Base-by-base conservation (phyloP, 2,329 filamentous ascomycete genomes). In the Xylaria sp. region DNA sequence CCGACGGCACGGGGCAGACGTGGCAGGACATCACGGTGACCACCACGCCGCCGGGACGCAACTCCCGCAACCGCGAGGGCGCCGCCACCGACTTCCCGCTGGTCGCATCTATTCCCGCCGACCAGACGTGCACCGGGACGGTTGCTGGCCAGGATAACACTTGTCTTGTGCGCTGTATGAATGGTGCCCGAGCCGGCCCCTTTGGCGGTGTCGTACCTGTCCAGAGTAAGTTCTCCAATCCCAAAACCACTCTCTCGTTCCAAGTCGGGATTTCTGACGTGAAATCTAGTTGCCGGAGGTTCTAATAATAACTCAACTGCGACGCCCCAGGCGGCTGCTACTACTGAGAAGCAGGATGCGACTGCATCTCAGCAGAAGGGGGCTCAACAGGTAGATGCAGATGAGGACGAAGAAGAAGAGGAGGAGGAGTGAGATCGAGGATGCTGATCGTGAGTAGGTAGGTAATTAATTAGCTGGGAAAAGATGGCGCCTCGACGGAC, bases 81-180 rank as follows among this genome's bases (percentile, higher is more conserved):
- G 74, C 73, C 48, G 64, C 68, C 31, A 76, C 76, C 19, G 80
- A 82, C 67, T 77, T 79, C 69, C 81, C 84, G n/a, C 78, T 88
- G n/a, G 79, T 75, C n/a, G 85, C 81, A 13, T 78, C 78, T n/a
- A 82, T 89, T 63, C 83, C 85, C 0, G 81, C 80, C 38, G 74
- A 77, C 62, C 82, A 84, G 76, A 70, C 76, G 46, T 89, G 87
- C 76, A 87, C 83, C 13, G 87, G 87, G 47, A 84, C 79, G 33
- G 83, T 86, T 4, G 85, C 84, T 11, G 86, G 85, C 38, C 79
- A 86, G 75, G 72, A 78, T 35, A 85, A 85, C 67, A 80, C 87
- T 67, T 89, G 87, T 76, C 81, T 89, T 67, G 85, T 89, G 51
- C 81, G 85, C 25, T 88, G 86, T 76, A 76, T 86, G 77, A 89